phyloP scores from a whole-genome alignment of 2,329 filamentous ascomycete genomes.

The Anthostomella pinea region DNA sequence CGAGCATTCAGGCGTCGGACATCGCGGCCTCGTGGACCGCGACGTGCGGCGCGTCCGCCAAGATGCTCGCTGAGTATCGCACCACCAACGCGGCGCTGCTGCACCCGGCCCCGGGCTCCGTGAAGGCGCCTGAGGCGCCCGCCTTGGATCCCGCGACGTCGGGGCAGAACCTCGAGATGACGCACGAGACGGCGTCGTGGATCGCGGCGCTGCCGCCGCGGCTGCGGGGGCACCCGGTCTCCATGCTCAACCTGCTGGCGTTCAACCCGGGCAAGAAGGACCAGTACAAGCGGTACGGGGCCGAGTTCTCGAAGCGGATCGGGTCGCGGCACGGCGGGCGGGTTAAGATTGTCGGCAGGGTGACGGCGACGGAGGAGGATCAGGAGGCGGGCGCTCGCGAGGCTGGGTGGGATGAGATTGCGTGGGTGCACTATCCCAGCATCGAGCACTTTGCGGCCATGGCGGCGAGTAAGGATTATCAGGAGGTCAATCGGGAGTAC shows the following conservation, averaged over 20 bases:
- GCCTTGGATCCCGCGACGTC: conserved; percentile 10
- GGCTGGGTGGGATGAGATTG: conserved; percentile 59
- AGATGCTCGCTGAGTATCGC: conserved; percentile 16
- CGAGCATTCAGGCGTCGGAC: too few relatives aligned
- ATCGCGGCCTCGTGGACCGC: conserved; percentile 20
- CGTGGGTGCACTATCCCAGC: conserved; percentile 62
- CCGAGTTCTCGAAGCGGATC: conserved; percentile 47
- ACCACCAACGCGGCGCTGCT: conserved; percentile 15
- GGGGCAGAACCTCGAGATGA: conserved; percentile 51
- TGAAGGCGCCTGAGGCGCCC: conserved; percentile 5
- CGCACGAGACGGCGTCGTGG: conserved; percentile 48
- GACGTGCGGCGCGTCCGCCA: conserved; percentile 19
- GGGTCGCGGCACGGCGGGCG: conserved; percentile 52
- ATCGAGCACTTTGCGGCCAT: conserved; percentile 60
- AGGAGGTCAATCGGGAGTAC: conserved; percentile 22
- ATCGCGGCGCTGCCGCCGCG: conserved; percentile 33
- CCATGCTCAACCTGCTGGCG: conserved; percentile 62
- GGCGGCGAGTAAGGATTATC: conserved; percentile 23
- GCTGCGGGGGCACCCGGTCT: conserved; percentile 43
- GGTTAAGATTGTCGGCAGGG: conserved; percentile 61
- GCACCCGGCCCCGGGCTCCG: conserved; percentile 7
- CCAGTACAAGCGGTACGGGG: conserved; percentile 56
- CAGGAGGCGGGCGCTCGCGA: too few relatives aligned
- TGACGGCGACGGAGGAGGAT: conserved; percentile 40
- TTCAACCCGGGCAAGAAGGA: conserved; percentile 51